These are phyloP conservation scores for Candida sakaeoensis DNA, from an alignment of 805 yeast genomes.

Conservation along the genomic window DNA sequence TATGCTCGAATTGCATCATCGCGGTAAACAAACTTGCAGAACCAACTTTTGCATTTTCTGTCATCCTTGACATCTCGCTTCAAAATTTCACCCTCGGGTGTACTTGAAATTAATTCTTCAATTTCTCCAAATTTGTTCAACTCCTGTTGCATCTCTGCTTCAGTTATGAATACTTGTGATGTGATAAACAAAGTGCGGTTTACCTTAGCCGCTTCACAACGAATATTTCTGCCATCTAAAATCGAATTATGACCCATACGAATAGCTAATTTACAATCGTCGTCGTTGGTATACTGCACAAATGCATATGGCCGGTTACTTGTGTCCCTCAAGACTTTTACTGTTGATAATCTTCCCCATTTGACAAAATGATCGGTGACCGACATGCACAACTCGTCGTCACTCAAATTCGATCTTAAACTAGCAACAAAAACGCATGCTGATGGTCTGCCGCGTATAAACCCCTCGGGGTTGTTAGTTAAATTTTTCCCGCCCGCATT, in stretches of 20 bases:
- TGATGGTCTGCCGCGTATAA: constrained; percentile 62
- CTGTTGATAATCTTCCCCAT: constrained; percentile 70
- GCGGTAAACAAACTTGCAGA: constrained; percentile 70
- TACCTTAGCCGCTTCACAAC: constrained; percentile 90
- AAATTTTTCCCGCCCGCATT: constrained; percentile 2
- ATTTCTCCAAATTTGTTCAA: constrained; percentile 66
- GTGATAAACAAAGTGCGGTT: constrained; percentile 77
- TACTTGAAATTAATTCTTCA: constrained; percentile 55
- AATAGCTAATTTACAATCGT: constrained; percentile 67
- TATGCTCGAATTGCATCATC: constrained; percentile 87
- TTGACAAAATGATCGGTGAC: constrained; percentile 64
- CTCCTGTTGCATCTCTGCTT: constrained; percentile 32
- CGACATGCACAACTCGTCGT: constrained; percentile 67
- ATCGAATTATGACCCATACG: constrained; percentile 62
- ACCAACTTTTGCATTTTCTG: constrained; percentile 52
- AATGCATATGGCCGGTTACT: constrained; percentile 86
- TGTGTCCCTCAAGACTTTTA: constrained; percentile 80
- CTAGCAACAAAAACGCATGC: constrained; percentile 89
- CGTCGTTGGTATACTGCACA: constrained; percentile 75
- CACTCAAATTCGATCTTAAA: constrained; percentile 59
- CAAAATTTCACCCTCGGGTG: constrained; percentile 27
- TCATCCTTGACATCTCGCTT: constrained; percentile 7
- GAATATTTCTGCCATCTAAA: constrained; percentile 69
- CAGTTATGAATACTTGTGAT: constrained; percentile 20
- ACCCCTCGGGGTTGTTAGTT: neutral